Evolutionary conservation across 352 stramenopile genomes (phyloP), one percentile per base, ranked within the genome.

Genomic region (Globisporangium barbulae): DNA sequence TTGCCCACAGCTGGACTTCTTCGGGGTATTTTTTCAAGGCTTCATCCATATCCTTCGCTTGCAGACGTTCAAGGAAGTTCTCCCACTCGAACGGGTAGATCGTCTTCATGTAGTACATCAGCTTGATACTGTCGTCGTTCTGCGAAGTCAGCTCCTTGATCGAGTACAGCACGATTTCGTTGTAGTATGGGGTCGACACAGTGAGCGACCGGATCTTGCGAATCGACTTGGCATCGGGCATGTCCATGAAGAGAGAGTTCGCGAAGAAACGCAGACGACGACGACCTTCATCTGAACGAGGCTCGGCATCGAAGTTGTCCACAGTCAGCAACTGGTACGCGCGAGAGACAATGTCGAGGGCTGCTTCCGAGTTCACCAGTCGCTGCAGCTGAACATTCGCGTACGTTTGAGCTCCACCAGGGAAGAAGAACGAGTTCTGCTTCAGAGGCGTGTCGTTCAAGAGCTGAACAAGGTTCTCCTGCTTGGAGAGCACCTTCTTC

Each of bases 71-170:
- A 0, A 96, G 67, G 48, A 96, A 59, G 61, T 96, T 96, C 49
- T 91, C 79, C 81, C 82, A 96, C 68, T 96, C 87, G 54, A 89
- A 91, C 7, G 83, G 85, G 53, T 96, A 93, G 28, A 96, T 94
- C 2, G 87, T 96, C 65, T 94, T 81, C 63, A 97, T 72, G 67
- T 99, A 99, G 41, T 99, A 96, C 62, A 99, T 70, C 19, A 98
- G 90, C 42, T 97, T 99, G 53, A 99, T 97, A 64, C 95, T 96
- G 71, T 96, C 87, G 41, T 94, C 87, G 52, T 96, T 96, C 59
- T 93, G 79, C 0, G 79, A 68, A 2, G 85, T 94, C 57, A 96
- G 63, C 33, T 96, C 87, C 71, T 96, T 93, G 63, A 96, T 85
- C 67, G 87, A 96, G 73, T 94, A 96, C 79, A 96, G 63, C 31